Conservation (phyloP, 306 rosid genomes). For the Cyclanthera cordifolia region DNA sequence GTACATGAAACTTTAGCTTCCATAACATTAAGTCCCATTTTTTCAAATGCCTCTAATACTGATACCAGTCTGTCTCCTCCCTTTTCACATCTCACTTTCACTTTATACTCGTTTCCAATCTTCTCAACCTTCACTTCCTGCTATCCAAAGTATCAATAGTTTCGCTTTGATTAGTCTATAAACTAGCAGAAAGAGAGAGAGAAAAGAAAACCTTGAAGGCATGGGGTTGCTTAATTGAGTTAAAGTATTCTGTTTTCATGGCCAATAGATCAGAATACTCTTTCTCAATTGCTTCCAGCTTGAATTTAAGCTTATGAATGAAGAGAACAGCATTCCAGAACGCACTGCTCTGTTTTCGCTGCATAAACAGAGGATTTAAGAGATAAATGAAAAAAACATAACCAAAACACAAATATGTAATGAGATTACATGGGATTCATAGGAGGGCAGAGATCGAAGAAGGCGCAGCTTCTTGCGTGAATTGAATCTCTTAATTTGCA, state of each 20-base stretch:
- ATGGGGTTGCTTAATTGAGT: slow-evolving; percentile 9
- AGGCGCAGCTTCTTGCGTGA: slow-evolving; percentile 53
- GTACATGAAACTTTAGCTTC: slow-evolving; percentile 66
- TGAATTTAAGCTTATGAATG: slow-evolving; percentile 24
- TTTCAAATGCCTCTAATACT: slow-evolving; percentile 50
- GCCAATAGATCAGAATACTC: slow-evolving; percentile 24
- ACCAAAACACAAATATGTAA: neutral
- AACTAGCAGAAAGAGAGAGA: no score
- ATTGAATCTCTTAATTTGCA: slow-evolving; percentile 39
- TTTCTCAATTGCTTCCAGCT: slow-evolving; percentile 27
- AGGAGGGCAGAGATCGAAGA: slow-evolving; percentile 29
- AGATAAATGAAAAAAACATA: neutral
- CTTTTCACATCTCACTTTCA: slow-evolving; percentile 49
- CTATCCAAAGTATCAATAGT: neutral
- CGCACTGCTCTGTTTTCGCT: slow-evolving; percentile 17
- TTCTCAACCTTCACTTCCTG: slow-evolving; percentile 78
- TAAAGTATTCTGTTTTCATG: slow-evolving; percentile 11
- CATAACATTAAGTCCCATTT: slow-evolving; percentile 44
- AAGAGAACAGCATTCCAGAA: slow-evolving; percentile 15
- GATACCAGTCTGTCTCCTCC: slow-evolving; percentile 50
- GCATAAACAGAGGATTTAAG: neutral
- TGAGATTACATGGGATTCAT: slow-evolving; percentile 33
- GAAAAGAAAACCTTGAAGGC: slow-evolving; percentile 13
- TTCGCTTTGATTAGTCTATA: no score
- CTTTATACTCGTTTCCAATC: slow-evolving; percentile 32